These are phyloP conservation scores for Mycosphaerella sp. DNA, from an alignment of 2,329 filamentous ascomycete species.

Conservation along the genomic window DNA sequence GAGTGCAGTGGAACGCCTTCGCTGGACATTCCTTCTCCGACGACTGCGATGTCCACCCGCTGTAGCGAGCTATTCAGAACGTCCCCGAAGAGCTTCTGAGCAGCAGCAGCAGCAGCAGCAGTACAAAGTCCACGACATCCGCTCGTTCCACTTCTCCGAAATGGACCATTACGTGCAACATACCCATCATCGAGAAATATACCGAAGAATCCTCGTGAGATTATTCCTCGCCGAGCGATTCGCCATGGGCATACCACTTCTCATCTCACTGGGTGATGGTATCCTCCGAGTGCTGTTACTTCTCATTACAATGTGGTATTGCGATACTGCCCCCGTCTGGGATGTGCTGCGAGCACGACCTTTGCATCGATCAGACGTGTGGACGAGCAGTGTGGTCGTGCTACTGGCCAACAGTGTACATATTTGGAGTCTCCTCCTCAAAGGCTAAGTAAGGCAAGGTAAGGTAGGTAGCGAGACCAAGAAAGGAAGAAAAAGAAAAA, in stretches of 20 bases:
- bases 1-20: constrained; percentile 23
- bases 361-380: constrained; percentile 18
- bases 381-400: constrained; percentile 15
- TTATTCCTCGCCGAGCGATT: constrained; percentile 40
- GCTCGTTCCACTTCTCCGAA: constrained; percentile 34
- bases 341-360: constrained; percentile 26
- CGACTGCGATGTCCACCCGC: constrained; percentile 38
- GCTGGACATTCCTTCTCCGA: constrained; percentile 35
- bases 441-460: constrained; percentile 18
- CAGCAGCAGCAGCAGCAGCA: background rate
- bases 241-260: constrained; percentile 34
- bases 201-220: constrained; percentile 36
- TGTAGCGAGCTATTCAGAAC: constrained; percentile 33
- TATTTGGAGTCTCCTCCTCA: constrained; percentile 28
- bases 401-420: constrained; percentile 27
- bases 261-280: constrained; percentile 29
- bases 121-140: constrained; percentile 31
- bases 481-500: too few relatives aligned
- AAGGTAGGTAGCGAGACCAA: background rate
- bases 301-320: constrained; percentile 23
- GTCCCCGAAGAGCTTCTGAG: constrained; percentile 6
- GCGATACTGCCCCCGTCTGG: constrained; percentile 16
- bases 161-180: constrained; percentile 36
- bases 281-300: constrained; percentile 24
- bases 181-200: constrained; percentile 17